Evolutionary conservation across 768 basidiomycete genomes (phyloP).

Genomic region (Hemileccinum rubropunctum): DNA sequence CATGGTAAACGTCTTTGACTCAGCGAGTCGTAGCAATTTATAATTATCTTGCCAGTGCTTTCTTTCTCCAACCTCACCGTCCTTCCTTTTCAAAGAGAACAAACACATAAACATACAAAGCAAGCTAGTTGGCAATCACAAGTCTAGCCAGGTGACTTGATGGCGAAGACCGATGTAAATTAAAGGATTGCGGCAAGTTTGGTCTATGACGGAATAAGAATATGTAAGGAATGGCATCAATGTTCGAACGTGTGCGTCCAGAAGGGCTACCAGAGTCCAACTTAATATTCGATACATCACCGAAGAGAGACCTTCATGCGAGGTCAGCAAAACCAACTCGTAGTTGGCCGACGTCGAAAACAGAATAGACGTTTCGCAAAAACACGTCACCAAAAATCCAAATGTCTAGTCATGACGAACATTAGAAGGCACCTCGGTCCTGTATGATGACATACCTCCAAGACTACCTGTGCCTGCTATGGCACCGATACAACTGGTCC

Average conservation of each 20-base stretch:
- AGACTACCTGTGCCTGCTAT: constrained; percentile 13
- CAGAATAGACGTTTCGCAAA: constrained; percentile 45
- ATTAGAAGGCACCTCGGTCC: neutral
- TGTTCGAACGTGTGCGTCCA: neutral
- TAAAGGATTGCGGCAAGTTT: neutral
- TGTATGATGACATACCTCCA: constrained; percentile 15
- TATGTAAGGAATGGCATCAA: neutral
- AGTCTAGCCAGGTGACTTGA: constrained; percentile 1
- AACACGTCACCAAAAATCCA: constrained; percentile 42
- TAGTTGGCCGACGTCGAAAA: constrained; percentile 39
- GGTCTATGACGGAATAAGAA: neutral
- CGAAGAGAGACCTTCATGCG: constrained; percentile 9
- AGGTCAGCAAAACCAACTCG: constrained; percentile 42
- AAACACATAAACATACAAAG: neutral
- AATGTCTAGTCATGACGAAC: constrained; percentile 12
- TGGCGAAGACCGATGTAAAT: neutral
- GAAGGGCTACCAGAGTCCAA: constrained; percentile 1
- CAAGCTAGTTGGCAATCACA: too few relatives aligned
- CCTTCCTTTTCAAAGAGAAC: too few relatives aligned
- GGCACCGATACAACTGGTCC: constrained; percentile 18
- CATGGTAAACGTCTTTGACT: constrained; percentile 14
- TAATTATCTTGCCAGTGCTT: too few relatives aligned
- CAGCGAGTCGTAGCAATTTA: neutral
- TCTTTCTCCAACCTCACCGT: too few relatives aligned
- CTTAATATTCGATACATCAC: neutral